Base-by-base conservation (phyloP, 2,329 filamentous ascomycete genomes). In the Byssoonygena ceratinophila region DNA sequence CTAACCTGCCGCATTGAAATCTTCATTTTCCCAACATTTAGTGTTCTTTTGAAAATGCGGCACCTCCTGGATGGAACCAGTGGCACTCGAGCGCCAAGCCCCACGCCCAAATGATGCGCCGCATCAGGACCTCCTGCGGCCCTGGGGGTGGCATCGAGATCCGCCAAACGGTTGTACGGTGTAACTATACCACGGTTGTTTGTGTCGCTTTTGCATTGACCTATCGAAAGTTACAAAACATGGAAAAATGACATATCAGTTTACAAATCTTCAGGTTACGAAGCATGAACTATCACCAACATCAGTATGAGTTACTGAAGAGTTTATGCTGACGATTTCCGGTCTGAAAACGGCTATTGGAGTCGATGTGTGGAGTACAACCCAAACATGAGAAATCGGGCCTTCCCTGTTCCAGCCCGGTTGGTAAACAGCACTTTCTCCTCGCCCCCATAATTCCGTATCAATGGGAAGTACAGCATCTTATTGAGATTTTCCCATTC, bases 31-130 rank as follows among this genome's bases (percentile, higher is more conserved):
- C 46, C 29, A 37, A 45, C 29, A 20, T 51, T 45, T 44, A 27
- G 12, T 14, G 16, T 25, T 16, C n/a, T 9, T n/a, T n/a, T 25
- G 40, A 20, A 22, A 51, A 16, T 34, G 39, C 40, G 29, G 39
- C 29, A 22, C 29, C 12, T 29, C 6, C 23, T 22, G 16, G 37
- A 25, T 25, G 25, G n/a, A 36, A 11, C 36, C 8, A 27, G 46
- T 48, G 46, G 39, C 27, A 44, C 7, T 18, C 31, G 5, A 25
- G 25, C 29, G 49, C 49, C 49, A 45, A 51, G 49, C 39, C 49
- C 12, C 36, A 49, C 20, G n/a, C 40, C 18, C 31, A 45, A 27
- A 8, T 25, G 32, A 37, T 45, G 40, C 49, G 40, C 49, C 49
- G 40, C 49, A 45, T 32, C 25, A 36, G 9, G 46, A 43, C 32